Conservation (phyloP, 2,329 filamentous ascomycete species). For the Clarireedia monteithiana region DNA sequence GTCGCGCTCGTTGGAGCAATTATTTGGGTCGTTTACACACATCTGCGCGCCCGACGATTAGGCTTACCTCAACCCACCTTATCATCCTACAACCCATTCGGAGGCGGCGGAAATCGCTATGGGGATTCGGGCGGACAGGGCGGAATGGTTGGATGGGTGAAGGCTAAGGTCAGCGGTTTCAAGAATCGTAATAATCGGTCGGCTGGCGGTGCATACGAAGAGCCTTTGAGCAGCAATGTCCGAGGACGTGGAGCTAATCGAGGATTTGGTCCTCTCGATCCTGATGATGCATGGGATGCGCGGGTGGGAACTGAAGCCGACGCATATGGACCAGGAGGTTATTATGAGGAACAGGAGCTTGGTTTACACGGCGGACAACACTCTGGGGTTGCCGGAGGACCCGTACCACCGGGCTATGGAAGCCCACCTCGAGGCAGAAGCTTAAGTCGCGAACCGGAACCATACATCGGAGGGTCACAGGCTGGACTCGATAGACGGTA, state of each 20-base stretch:
- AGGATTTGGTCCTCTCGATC: conserved; percentile 63
- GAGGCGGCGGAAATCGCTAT: conserved; percentile 30
- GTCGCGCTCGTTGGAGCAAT: conserved; percentile 47
- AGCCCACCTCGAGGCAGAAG: conserved; percentile 35
- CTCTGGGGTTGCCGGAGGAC: conserved; percentile 42
- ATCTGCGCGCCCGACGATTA: conserved; percentile 63
- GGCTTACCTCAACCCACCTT: conserved; percentile 67
- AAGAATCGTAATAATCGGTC: conserved; percentile 58
- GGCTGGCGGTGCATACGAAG: conserved; percentile 65
- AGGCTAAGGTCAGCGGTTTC: conserved; percentile 54
- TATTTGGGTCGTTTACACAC: conserved; percentile 64
- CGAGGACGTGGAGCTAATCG: conserved; percentile 37
- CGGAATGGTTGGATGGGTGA: conserved; percentile 67
- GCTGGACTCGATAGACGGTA: conserved; percentile 37
- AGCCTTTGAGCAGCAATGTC: conserved; percentile 35
- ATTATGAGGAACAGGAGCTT: conserved; percentile 73
- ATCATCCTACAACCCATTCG: conserved; percentile 65
- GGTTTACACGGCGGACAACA: conserved; percentile 37
- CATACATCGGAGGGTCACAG: conserved; percentile 31
- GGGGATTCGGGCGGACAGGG: conserved; percentile 39
- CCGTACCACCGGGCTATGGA: conserved; percentile 34
- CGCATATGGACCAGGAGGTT: conserved; percentile 49
- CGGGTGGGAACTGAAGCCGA: conserved; percentile 69
- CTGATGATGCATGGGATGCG: conserved; percentile 81
- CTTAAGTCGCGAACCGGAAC: conserved; percentile 39